Evolutionary conservation across 345 rosid species (phyloP).

Genomic region (Rhizophora mangle): DNA sequence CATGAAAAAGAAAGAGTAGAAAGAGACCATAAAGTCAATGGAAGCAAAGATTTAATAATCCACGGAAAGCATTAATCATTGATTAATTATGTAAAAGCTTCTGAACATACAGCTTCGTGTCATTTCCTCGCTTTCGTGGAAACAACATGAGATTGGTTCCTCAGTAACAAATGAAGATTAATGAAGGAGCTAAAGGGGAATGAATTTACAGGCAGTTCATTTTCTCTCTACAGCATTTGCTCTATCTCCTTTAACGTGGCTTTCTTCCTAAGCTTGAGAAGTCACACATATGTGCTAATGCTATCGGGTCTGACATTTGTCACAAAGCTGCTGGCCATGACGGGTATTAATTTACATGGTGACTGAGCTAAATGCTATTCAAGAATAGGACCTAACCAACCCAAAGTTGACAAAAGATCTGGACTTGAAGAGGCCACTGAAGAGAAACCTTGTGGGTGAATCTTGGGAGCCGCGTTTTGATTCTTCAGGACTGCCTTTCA

Average conservation of each 20-base stretch:
- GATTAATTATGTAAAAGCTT: constrained; percentile 13
- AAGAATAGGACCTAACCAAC: constrained; percentile 81
- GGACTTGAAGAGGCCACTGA: constrained; percentile 83
- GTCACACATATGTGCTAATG: constrained; percentile 6
- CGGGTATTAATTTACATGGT: constrained; percentile 19
- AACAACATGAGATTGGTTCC: constrained; percentile 39
- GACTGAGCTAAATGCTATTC: constrained; percentile 13
- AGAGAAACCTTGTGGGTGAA: constrained; percentile 77
- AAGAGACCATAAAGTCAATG: neutral
- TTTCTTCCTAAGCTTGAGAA: constrained; percentile 22
- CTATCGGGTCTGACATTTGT: neutral
- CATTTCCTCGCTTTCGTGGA: constrained; percentile 21
- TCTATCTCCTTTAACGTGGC: constrained; percentile 3
- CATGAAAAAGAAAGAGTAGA: neutral
- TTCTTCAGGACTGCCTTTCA: constrained; percentile 60
- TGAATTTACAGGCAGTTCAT: constrained; percentile 24
- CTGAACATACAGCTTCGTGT: constrained; percentile 4
- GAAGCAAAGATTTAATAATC: neutral
- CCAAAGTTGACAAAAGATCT: constrained; percentile 90
- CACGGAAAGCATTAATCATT: neutral
- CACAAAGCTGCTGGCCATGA: neutral
- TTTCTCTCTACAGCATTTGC: constrained; percentile 6
- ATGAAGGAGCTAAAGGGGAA: neutral
- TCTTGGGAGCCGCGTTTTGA: constrained; percentile 55
- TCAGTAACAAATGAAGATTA: constrained; percentile 12